phyloP scores from a whole-genome alignment of 768 basidiomycete genomes.

The Dioszegia hungarica region DNA sequence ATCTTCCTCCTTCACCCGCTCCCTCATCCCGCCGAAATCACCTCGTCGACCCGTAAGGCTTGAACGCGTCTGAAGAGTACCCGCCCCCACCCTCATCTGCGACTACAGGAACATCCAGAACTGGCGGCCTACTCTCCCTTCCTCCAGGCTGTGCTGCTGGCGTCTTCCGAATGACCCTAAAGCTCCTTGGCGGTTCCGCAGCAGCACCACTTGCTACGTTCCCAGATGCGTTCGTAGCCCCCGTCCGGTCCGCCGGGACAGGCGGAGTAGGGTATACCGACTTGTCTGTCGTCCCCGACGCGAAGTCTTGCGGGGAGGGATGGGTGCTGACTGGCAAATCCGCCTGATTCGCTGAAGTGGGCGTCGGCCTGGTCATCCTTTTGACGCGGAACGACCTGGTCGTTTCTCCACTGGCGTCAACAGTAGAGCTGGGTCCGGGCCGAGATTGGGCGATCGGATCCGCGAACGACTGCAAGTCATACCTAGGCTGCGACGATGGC shows the following conservation, averaged over 20 bases:
- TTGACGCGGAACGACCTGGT: conserved; percentile 16
- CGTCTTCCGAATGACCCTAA: conserved; percentile 5
- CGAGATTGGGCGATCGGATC: too few relatives aligned
- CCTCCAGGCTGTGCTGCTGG: not conserved
- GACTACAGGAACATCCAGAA: not conserved
- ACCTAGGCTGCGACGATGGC: too few relatives aligned
- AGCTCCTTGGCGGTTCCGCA: not conserved
- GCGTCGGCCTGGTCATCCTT: not conserved
- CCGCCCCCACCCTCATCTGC: not conserved
- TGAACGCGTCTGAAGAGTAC: conserved; percentile 15
- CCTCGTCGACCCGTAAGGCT: conserved; percentile 1
- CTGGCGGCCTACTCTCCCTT: not conserved
- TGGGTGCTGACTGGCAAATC: not conserved
- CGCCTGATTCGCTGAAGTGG: not conserved
- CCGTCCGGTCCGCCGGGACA: not conserved
- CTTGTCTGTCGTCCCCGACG: not conserved
- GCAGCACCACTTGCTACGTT: too few relatives aligned
- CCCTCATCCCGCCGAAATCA: not conserved
- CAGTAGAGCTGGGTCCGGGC: not conserved
- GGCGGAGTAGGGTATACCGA: not conserved
- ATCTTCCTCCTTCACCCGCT: not conserved
- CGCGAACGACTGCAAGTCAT: too few relatives aligned
- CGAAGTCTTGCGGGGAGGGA: not conserved
- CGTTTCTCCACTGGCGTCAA: not conserved
- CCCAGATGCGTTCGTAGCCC: not conserved